Conservation (phyloP, 169 alveolate species). For the Cryptosporidium andersoni region DNA sequence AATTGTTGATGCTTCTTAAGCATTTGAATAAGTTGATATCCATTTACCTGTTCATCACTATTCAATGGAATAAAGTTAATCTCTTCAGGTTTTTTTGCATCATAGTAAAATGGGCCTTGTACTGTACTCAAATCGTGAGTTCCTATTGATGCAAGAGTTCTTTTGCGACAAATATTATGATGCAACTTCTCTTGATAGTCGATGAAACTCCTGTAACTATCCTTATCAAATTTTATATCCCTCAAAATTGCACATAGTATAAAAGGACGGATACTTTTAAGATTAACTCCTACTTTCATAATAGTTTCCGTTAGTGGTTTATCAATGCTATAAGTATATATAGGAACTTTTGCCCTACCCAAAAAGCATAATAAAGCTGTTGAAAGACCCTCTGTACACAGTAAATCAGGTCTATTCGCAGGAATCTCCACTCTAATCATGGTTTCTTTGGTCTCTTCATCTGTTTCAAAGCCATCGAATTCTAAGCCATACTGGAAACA, state of each 20-base stretch:
- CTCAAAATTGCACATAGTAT: constrained; percentile 95
- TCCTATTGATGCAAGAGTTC: constrained; percentile 89
- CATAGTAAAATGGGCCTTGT: constrained; percentile 85
- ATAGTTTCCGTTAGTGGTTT: constrained; percentile 48
- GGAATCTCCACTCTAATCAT: constrained; percentile 86
- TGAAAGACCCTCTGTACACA: constrained; percentile 90
- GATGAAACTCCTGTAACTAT: constrained; percentile 91
- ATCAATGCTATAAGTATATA: constrained; percentile 48
- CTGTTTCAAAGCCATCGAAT: constrained; percentile 89
- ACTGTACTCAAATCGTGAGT: constrained; percentile 89
- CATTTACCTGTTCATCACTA: constrained; percentile 84
- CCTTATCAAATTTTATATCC: constrained; percentile 87
- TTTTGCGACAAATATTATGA: constrained; percentile 92
- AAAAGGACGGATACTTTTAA: constrained; percentile 85
- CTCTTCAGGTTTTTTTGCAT: constrained; percentile 87
- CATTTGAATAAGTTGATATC: constrained; percentile 82
- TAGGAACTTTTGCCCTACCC: constrained; percentile 73
- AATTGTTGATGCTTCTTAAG: constrained; percentile 84
- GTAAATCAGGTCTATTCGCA: constrained; percentile 90
- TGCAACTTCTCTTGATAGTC: constrained; percentile 97
- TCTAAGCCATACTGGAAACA: constrained; percentile 97
- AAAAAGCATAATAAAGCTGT: constrained; percentile 81
- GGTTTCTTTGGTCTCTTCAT: constrained; percentile 80
- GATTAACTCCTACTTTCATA: constrained; percentile 73
- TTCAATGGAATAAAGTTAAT: constrained; percentile 91